Evolutionary conservation across 2,329 filamentous ascomycete genomes (phyloP).

Genomic region (Fusarium heterosporum): DNA sequence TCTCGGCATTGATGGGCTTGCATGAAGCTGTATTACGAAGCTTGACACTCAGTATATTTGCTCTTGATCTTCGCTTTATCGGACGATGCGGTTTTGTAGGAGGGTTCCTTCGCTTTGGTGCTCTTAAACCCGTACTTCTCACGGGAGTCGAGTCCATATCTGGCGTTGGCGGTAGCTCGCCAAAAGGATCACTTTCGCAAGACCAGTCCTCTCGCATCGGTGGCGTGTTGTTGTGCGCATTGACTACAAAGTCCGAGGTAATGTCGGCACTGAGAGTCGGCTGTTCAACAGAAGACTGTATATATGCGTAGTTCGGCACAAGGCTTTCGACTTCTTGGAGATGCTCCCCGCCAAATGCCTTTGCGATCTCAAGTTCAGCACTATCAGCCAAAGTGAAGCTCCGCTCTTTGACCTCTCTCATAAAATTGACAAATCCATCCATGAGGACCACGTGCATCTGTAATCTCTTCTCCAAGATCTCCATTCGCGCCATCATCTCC

Average conservation of each 20-base stretch:
- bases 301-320: neutral
- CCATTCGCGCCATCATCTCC: conserved; percentile 4
- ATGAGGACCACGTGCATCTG: conserved; percentile 38
- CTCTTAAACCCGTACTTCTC: conserved; percentile 33
- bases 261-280: fast-evolving
- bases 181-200: neutral
- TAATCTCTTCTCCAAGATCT: conserved; percentile 25
- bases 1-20: conserved; percentile 2
- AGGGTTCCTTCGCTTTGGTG: conserved; percentile 8
- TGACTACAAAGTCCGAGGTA: neutral
- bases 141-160: conserved; percentile 17
- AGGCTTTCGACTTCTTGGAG: neutral
- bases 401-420: conserved; percentile 34
- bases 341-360: conserved; percentile 14
- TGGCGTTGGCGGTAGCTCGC: conserved; percentile 27
- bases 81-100: neutral
- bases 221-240: neutral
- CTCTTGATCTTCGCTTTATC: neutral
- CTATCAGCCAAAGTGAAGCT: neutral
- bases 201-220: neutral
- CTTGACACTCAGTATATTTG: neutral
- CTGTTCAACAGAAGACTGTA: neutral
- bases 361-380: conserved; percentile 27
- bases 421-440: conserved; percentile 38
- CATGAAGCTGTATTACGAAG: neutral